Base-by-base conservation (phyloP, 2,329 filamentous ascomycete genomes). In the Cercospora canescens region DNA sequence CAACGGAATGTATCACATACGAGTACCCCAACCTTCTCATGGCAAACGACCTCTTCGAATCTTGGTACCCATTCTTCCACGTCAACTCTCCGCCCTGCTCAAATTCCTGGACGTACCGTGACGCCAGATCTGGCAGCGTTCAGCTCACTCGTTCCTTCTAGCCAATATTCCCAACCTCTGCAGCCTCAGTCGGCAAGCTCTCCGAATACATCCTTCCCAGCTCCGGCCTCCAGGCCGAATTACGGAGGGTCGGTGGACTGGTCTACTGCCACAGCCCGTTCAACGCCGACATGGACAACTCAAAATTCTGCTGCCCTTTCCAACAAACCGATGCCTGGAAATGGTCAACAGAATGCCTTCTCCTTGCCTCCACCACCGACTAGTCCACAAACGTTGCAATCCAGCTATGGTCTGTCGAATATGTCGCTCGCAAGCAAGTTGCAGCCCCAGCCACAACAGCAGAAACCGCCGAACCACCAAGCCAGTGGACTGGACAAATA, bases 401-500 rank as follows among this genome's bases (percentile, higher is more conserved):
- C 76, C 71, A 58, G 77, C 78, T 82, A 63, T 77, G 78, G 11
- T 76, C 67, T 69, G 18, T 75, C 76, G 4, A 79, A 77, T 37
- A 76, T 78, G 14, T 62, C 59, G 18, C 45, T 50, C 16, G 18
- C 60, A 37, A 48, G 35, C 6, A 69, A 74, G 1, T 79, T 79
- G 56, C 75, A 74, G 39, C 79, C 62, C 59, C 71, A 75, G 63
- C 71, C 72, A 66, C 73, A 75, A 39, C 79, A 75, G 67, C 72
- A 75, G 67, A 71, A 72, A 48, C 28, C 32, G 35, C 28, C 54
- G 32, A 50, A 55, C 7, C 39, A 50, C 18, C 52, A 55, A 60
- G 57, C 67, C 62, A 66, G 60, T 61, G 87, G 88, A 0, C 79
- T 91, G 78, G 88, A 89, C 77, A 89, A 88, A 79, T 91, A 90